Conservation (phyloP, 2,329 filamentous ascomycete species). For the Neopestalotiopsis sp. region DNA sequence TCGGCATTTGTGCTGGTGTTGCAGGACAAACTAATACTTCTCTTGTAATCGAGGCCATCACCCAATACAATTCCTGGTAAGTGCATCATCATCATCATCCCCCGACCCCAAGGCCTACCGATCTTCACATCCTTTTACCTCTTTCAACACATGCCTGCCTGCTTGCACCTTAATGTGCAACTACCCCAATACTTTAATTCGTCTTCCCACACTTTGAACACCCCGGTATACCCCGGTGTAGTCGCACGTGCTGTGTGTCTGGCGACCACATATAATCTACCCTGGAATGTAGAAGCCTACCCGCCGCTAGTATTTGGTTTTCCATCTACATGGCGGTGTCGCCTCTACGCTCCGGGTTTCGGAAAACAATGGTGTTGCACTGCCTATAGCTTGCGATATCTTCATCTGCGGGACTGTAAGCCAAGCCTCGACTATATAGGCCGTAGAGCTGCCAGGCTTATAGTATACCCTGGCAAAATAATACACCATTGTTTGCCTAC, state of each 20-base stretch:
- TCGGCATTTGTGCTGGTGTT: conserved; percentile 2
- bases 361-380: background rate
- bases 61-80: background rate
- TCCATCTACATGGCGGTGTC: background rate
- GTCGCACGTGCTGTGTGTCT: background rate
- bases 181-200: background rate
- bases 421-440: conserved; percentile 15
- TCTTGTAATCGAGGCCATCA: background rate
- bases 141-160: background rate
- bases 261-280: background rate
- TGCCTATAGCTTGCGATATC: conserved; percentile 2
- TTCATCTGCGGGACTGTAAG: conserved; percentile 11
- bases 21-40: background rate
- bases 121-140: background rate
- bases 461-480: conserved; percentile 19
- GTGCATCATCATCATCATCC: background rate
- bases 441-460: conserved; percentile 17
- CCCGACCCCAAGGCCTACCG: background rate
- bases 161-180: background rate
- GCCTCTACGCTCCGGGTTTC: background rate
- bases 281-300: background rate
- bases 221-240: background rate
- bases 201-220: background rate
- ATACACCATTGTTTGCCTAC: conserved; percentile 1
- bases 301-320: background rate